Base-by-base conservation (phyloP, 139 green algal species). In the Chlamydomonas sphaeroides region DNA sequence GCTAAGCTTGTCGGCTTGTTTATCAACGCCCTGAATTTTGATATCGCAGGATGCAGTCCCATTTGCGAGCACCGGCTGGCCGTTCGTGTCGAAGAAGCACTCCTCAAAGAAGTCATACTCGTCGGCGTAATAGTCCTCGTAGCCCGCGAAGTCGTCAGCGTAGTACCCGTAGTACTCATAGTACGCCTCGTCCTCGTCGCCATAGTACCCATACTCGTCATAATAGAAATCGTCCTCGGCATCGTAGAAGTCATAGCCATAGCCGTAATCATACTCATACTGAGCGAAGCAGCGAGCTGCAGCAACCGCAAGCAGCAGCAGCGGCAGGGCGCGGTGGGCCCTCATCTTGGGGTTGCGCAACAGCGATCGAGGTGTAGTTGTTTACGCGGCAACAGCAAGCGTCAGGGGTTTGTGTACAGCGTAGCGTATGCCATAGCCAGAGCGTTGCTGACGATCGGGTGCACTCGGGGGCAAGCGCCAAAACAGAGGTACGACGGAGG, bases 21-120 rank as follows among this genome's bases (percentile, higher is more conserved):
- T 87, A 73, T 90, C 66, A 10, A 84, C 74, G 18, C 80, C 75
- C 36, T 51, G 18, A 15, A 89, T 83, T 68, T 89, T 89, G 26
- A 91, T 85, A 65, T 87, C 68, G 45, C 87, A 91, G 2, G 71
- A 69, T 25, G 80, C 80, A 2, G 84, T 91, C 36, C 79, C 73
- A 30, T 88, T 86, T 2, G 80, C 48, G 0, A 91, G 76, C 38
- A 87, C 68, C 21, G 84, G 83, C 75, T 87, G 77, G 41, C 84
- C 84, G 18, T 78, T 79, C 2, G 67, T 80, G 51, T 89, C 84
- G 42, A 88, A 80, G 66, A 83, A 87, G 79, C 87, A 91, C 65
- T 91, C 87, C 84, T 91, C 84, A 28, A 85, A 86, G 51, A 88
- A 79, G 53, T 87, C 81, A 77, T 90, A 90, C 77, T 90, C 86